Percentiles rank a stretch among this genome's conserved stretches.
These are phyloP conservation scores for Komagataea norvegica DNA, from an alignment of 1,139 yeast genomes.

Conservation along the genomic window DNA sequence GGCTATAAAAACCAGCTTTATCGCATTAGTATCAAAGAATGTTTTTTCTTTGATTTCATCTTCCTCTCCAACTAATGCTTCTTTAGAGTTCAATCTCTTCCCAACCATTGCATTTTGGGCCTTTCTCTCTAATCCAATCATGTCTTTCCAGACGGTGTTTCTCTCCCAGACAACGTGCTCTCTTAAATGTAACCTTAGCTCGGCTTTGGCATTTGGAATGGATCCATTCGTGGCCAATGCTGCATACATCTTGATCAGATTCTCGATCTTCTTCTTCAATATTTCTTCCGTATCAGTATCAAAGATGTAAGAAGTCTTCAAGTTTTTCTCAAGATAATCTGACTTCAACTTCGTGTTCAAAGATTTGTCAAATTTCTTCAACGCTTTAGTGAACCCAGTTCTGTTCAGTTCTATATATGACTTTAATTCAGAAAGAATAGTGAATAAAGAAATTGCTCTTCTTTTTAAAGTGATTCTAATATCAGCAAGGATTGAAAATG, in stretches of 20 bases:
- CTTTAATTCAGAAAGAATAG: conserved; percentile 74
- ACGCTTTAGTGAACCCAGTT: conserved; percentile 84
- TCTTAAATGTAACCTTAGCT: conserved; percentile 69
- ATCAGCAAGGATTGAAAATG: conserved; percentile 39
- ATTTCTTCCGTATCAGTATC: conserved; percentile 37
- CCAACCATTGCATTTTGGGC: conserved; percentile 49
- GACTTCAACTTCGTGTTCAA: conserved; percentile 56
- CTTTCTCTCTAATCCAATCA: conserved; percentile 82
- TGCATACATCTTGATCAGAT: conserved; percentile 44
- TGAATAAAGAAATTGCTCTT: conserved; percentile 61
- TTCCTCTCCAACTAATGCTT: conserved; percentile 24
- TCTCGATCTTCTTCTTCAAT: conserved; percentile 41
- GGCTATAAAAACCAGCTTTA: conserved; percentile 44
- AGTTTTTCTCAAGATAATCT: conserved; percentile 42
- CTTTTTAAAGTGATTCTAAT: conserved; percentile 63
- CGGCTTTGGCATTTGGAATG: conserved; percentile 53
- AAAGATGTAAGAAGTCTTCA: conserved; percentile 42
- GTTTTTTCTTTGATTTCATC: conserved; percentile 13
- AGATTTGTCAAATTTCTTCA: conserved; percentile 87
- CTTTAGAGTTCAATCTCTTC: conserved; percentile 22
- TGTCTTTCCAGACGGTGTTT: conserved; percentile 95
- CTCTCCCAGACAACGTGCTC: conserved; percentile 97
- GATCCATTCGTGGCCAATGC: conserved; percentile 35
- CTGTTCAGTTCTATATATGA: conserved; percentile 77
- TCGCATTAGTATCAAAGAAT: conserved; percentile 20